Evolutionary conservation across 352 stramenopile genomes (phyloP), one percentile per base, ranked within the genome.

Genomic region (Phytophthora niederhauseri): DNA sequence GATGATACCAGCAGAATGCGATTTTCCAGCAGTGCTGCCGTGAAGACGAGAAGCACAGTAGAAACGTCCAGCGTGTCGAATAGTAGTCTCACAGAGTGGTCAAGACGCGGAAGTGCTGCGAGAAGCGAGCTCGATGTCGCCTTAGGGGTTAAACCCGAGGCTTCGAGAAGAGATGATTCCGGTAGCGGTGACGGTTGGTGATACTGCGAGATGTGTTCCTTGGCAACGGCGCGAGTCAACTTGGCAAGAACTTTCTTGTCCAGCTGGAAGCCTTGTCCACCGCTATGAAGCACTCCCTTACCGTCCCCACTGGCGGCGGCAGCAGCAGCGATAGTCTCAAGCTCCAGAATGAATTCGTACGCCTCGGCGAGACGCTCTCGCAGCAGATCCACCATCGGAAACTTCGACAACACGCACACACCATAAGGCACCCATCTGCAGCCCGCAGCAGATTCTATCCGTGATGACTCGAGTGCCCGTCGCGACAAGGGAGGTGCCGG

Each of bases 1-100:
- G 81, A 92, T 22, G 89, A 96, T 8, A 95, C 78, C 57, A 96
- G 80, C 36, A 96, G 67, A 48, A 96, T 90, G 22, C 87, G 88
- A 66, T 80, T 91, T 57, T 96, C 89, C 56, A 94, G 73, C 12
- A 96, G 69, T n/a, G 87, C 76, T 9, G 85, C 84, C 1, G 87
- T 90, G 56, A 96, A 94, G 24, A 95, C 77, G 64, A 85, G 74
- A 22, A 96, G 72, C 9, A 95, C 80, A 0, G 86, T 91, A 8
- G 82, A 80, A 6, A 95, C 65, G 49, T 94, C 83, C 48, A 96
- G 68, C 26, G 87, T 93, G 53, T 96, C 88, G 59, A 96, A 94
- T 9, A 96, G 34, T 19, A 94, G 70, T 11, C 84, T 85, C 22
- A 96, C 73, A 0, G 88, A 94, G 67, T 94, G 82, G 56, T 94